Evolutionary conservation across 768 basidiomycete genomes (phyloP).

Genomic region (Chalciporus chontae): DNA sequence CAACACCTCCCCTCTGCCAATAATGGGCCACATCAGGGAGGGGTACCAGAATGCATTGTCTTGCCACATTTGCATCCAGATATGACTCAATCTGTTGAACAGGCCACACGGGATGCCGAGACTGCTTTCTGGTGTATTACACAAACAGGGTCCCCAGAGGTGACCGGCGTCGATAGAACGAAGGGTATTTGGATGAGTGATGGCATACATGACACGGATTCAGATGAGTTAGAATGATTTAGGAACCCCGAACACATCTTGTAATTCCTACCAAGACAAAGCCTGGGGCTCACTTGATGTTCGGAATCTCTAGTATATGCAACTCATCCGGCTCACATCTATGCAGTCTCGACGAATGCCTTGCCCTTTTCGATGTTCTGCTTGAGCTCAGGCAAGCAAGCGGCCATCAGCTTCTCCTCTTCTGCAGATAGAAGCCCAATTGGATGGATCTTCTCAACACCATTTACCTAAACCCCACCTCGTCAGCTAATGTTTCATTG

Average conservation of each 20-base stretch:
- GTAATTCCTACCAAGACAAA: too few species aligned
- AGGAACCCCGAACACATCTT: too few species aligned
- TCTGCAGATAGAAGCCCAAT: slow-evolving; percentile 74
- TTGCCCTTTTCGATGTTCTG: slow-evolving; percentile 98
- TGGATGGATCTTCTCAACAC: slow-evolving; percentile 90
- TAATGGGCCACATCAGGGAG: background rate
- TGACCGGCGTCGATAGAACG: background rate
- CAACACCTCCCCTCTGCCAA: slow-evolving; percentile 33
- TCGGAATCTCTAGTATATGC: too few species aligned
- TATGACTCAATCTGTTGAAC: slow-evolving; percentile 54
- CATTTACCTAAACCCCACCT: slow-evolving; percentile 53
- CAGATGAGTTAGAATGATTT: background rate
- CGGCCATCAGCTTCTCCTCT: slow-evolving; percentile 84
- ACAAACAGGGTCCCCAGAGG: background rate
- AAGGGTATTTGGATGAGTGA: slow-evolving; percentile 10
- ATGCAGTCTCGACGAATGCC: slow-evolving; percentile 55
- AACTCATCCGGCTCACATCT: slow-evolving; percentile 9
- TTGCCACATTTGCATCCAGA: slow-evolving; percentile 31
- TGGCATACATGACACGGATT: background rate
- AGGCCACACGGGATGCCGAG: slow-evolving; percentile 55
- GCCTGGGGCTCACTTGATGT: too few species aligned
- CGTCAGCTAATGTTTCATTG: slow-evolving; percentile 4
- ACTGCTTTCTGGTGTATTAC: slow-evolving; percentile 46
- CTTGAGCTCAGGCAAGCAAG: slow-evolving; percentile 88
- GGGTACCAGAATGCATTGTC: slow-evolving; percentile 6